Evolutionary conservation across 495 filamentous ascomycete species (phyloP).

Genomic region (Hypoxylon rickii): DNA sequence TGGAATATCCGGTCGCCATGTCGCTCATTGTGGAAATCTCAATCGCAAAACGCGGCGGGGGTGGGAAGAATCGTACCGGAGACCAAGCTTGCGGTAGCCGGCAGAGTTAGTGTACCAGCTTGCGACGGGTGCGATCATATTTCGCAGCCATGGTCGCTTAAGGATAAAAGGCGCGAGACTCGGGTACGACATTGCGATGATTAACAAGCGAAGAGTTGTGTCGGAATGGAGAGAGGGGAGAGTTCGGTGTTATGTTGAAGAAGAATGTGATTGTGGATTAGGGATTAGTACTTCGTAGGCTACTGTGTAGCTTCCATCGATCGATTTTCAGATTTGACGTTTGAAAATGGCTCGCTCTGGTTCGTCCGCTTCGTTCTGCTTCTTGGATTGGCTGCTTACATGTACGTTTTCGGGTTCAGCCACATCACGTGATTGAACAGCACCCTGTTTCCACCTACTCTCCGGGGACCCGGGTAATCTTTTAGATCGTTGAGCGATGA

Average conservation of each 20-base stretch:
- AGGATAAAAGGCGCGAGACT: conserved; percentile 71
- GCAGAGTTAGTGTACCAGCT: conserved; percentile 83
- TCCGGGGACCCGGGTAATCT: conserved; percentile 8
- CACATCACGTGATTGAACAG: conserved; percentile 33
- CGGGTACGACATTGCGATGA: conserved; percentile 69
- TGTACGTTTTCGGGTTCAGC: conserved; percentile 1
- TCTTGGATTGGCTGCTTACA: too few relatives aligned
- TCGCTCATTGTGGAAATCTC: too few relatives aligned
- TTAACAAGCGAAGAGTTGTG: background rate
- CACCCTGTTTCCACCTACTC: background rate
- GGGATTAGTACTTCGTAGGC: background rate
- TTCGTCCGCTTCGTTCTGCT: too few relatives aligned
- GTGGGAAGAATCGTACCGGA: too few relatives aligned
- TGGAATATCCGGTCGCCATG: too few relatives aligned
- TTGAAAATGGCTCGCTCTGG: conserved; percentile 34
- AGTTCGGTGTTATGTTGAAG: background rate
- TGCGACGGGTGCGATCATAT: conserved; percentile 75
- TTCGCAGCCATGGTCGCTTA: conserved; percentile 82
- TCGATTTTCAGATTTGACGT: conserved; percentile 27
- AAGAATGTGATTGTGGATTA: too few relatives aligned
- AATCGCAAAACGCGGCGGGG: conserved; percentile 35
- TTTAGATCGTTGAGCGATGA: background rate
- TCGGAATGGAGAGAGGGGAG: background rate
- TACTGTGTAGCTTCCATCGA: conserved; percentile 4
- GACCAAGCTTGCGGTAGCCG: conserved; percentile 90